Evolutionary conservation across 371 early-diverging fungal genomes (phyloP).

Genomic region (Actinomortierella ambigua): DNA sequence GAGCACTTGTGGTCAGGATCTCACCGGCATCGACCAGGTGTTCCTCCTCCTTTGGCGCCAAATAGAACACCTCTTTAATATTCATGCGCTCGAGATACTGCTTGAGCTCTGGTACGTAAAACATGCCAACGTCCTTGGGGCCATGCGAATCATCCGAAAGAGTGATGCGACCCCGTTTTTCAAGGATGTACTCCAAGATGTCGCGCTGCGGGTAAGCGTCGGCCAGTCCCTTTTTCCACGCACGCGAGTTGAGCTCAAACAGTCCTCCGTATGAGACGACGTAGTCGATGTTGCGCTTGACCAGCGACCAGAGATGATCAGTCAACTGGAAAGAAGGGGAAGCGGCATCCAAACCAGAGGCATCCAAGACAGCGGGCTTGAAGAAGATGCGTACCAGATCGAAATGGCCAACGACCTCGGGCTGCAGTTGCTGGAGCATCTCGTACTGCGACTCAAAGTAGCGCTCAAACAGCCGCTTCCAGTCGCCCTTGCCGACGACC

Average conservation of each 20-base stretch:
- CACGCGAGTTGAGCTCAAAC: slow-evolving; percentile 92
- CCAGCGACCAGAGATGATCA: slow-evolving; percentile 57
- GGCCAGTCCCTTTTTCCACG: slow-evolving; percentile 88
- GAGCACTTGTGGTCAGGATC: slow-evolving; percentile 6
- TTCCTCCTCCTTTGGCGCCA: slow-evolving; percentile 12
- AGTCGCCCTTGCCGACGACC: slow-evolving; percentile 26
- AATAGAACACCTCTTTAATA: slow-evolving; percentile 22
- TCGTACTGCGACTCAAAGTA: slow-evolving; percentile 91
- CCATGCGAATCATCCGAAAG: slow-evolving; percentile 94
- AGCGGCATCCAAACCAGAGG: too few species aligned
- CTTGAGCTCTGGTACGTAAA: slow-evolving; percentile 60
- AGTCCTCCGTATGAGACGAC: slow-evolving; percentile 81
- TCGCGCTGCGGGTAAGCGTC: slow-evolving; percentile 88
- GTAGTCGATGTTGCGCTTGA: slow-evolving; percentile 85
- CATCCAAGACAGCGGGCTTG: too few species aligned
- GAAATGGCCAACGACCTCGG: slow-evolving; percentile 92
- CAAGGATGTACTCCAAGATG: slow-evolving; percentile 74
- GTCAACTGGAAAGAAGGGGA: slow-evolving; percentile 7
- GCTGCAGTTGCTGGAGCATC: slow-evolving; percentile 70
- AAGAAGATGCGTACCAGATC: slow-evolving; percentile 90
- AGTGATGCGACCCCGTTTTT: slow-evolving; percentile 75
- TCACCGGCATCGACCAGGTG: neutral
- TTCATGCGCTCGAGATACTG: slow-evolving; percentile 31
- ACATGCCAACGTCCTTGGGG: slow-evolving; percentile 83
- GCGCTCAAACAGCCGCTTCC: slow-evolving; percentile 57